Percentiles rank a stretch among this genome's conserved stretches.
phyloP scores from a whole-genome alignment of 2,329 filamentous ascomycete species.

The Lojkania enalia region DNA sequence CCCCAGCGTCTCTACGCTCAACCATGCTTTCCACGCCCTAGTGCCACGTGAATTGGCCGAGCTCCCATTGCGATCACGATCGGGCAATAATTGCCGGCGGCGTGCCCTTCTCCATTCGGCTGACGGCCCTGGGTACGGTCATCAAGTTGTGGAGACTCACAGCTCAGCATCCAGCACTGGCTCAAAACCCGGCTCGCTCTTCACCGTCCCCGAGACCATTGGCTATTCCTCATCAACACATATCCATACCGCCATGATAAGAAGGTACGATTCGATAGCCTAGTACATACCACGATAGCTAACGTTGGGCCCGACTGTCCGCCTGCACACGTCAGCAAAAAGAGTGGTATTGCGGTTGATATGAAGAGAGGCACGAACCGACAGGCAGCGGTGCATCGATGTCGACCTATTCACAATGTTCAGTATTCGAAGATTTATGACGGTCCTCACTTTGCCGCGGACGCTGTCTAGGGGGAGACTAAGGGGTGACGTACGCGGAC shows the following conservation, averaged over 20 bases:
- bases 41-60: background rate
- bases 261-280: no score
- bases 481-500: slow-evolving; percentile 18
- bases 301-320: slow-evolving; percentile 26
- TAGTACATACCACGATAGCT: slow-evolving; percentile 27
- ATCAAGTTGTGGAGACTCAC: no score
- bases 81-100: no score
- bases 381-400: slow-evolving; percentile 34
- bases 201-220: slow-evolving; percentile 27
- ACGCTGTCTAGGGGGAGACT: background rate
- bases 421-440: no score
- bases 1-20: background rate
- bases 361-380: background rate
- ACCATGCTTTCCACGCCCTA: background rate
- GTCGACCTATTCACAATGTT: slow-evolving; percentile 19
- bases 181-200: slow-evolving; percentile 34
- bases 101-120: no score
- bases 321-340: slow-evolving; percentile 16
- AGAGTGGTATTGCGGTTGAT: no score
- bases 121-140: no score
- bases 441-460: background rate
- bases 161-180: slow-evolving; percentile 32
- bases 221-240: no score
- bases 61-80: background rate
- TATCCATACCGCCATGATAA: no score